Conservation (phyloP, 495 filamentous ascomycete species). For the Barbatosphaeria neglecta region DNA sequence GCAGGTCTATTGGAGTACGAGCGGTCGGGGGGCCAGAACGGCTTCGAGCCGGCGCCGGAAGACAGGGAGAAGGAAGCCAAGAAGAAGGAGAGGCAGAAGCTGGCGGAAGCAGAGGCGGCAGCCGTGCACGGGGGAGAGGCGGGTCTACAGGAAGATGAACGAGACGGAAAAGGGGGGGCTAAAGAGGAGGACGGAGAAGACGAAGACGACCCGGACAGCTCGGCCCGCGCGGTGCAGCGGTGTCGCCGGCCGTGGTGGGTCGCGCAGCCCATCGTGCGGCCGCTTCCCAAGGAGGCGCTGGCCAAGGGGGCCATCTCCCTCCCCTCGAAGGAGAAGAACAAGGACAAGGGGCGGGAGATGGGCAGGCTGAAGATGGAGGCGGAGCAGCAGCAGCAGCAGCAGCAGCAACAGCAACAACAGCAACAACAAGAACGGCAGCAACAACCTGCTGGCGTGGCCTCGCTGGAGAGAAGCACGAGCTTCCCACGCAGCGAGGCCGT, state of each 20-base stretch:
- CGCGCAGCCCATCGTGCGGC: slow-evolving; percentile 81
- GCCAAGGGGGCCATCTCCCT: slow-evolving; percentile 63
- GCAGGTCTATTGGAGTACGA: slow-evolving; percentile 65
- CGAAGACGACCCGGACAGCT: slow-evolving; percentile 37
- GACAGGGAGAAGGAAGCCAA: slow-evolving; percentile 25
- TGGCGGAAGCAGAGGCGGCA: slow-evolving; percentile 11
- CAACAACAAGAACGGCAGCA: slow-evolving; percentile 1
- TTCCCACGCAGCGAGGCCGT: slow-evolving; percentile 17
- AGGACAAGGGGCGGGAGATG: too few species aligned
- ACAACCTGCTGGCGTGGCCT: too few species aligned
- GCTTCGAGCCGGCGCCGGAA: too few species aligned
- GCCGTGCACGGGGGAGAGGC: slow-evolving; percentile 7
- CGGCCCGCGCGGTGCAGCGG: slow-evolving; percentile 52
- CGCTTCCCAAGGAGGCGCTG: slow-evolving; percentile 78
- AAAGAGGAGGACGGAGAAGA: slow-evolving; percentile 8
- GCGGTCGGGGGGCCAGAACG: slow-evolving; percentile 36
- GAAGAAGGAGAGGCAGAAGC: slow-evolving; percentile 14
- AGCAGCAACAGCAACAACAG: neutral
- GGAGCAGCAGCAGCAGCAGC: slow-evolving; percentile 4
- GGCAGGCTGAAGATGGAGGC: slow-evolving; percentile 17
- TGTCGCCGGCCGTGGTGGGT: slow-evolving; percentile 84
- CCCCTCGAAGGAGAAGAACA: slow-evolving; percentile 44
- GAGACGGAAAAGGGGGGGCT: neutral
- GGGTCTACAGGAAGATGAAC: neutral
- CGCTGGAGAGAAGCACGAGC: slow-evolving; percentile 2